phyloP scores from a whole-genome alignment of 2,329 filamentous ascomycete species.

The Exserohilum rostratum region DNA sequence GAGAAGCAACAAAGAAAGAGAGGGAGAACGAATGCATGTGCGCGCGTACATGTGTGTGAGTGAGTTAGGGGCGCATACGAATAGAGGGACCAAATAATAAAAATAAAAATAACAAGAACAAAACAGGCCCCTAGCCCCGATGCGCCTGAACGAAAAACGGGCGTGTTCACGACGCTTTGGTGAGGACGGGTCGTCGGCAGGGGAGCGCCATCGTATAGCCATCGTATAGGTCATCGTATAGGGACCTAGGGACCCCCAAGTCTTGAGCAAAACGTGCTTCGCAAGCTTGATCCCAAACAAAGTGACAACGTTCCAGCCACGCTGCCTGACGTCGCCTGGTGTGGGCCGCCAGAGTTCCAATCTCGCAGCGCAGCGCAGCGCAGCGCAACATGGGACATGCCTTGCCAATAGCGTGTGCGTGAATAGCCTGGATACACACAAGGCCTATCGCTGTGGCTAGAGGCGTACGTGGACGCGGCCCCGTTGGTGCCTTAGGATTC shows the following conservation, averaged over 20 bases:
- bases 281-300: slow-evolving; percentile 30
- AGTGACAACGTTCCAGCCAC: slow-evolving; percentile 35
- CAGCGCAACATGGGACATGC: slow-evolving; percentile 5
- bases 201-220: slow-evolving; percentile 4
- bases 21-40: not conserved
- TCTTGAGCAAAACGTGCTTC: slow-evolving; percentile 24
- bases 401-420: slow-evolving; percentile 7
- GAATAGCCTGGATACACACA: no score
- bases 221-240: slow-evolving; percentile 20
- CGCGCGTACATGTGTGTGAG: no score
- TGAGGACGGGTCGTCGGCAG: slow-evolving; percentile 1
- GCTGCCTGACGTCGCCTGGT: slow-evolving; percentile 34
- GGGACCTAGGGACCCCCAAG: not conserved
- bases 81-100: no score
- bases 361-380: slow-evolving; percentile 8
- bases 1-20: slow-evolving; percentile 6
- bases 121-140: not conserved
- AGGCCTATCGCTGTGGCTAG: slow-evolving; percentile 4
- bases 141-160: not conserved
- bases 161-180: not conserved
- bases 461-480: slow-evolving; percentile 14
- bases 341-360: slow-evolving; percentile 13
- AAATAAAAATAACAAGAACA: not conserved
- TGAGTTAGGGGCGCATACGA: no score
- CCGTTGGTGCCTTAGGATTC: not conserved